Conservation (phyloP, 768 basidiomycete species). For the Aureoboletus auriporus region DNA sequence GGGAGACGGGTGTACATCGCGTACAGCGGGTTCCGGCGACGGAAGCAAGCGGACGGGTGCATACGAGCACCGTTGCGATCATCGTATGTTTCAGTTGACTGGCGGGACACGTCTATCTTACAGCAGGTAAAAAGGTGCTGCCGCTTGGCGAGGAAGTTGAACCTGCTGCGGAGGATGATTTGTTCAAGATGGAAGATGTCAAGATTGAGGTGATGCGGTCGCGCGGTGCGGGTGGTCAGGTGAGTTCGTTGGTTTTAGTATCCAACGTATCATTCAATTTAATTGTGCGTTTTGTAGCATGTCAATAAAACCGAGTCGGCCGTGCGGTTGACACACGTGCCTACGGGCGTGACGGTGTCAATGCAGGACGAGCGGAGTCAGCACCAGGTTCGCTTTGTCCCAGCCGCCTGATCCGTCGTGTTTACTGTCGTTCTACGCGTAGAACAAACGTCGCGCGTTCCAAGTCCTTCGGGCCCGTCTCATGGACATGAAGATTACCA, state of each 20-base stretch:
- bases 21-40: conserved; percentile 94
- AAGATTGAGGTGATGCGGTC: conserved; percentile 93
- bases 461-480: conserved; percentile 84
- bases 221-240: conserved; percentile 96
- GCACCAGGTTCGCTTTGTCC: conserved; percentile 60
- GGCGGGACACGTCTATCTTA: no score
- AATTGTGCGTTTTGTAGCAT: conserved; percentile 52
- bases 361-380: conserved; percentile 99
- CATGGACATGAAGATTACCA: conserved; percentile 71
- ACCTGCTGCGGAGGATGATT: conserved; percentile 46
- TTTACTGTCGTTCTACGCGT: neutral
- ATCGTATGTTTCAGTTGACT: conserved; percentile 50
- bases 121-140: conserved; percentile 47
- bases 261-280: neutral
- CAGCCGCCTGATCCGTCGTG: neutral
- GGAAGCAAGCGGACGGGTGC: conserved; percentile 38
- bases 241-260: conserved; percentile 26
- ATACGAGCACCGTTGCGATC: conserved; percentile 87
- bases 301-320: conserved; percentile 99
- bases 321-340: conserved; percentile 88
- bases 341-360: conserved; percentile 90
- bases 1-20: conserved; percentile 95
- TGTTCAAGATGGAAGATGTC: conserved; percentile 84
- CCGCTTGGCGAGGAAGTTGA: conserved; percentile 72
- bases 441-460: conserved; percentile 94